Evolutionary conservation across 2,329 filamentous ascomycete genomes (phyloP).

Genomic region (Fonsecaea multimorphosa): DNA sequence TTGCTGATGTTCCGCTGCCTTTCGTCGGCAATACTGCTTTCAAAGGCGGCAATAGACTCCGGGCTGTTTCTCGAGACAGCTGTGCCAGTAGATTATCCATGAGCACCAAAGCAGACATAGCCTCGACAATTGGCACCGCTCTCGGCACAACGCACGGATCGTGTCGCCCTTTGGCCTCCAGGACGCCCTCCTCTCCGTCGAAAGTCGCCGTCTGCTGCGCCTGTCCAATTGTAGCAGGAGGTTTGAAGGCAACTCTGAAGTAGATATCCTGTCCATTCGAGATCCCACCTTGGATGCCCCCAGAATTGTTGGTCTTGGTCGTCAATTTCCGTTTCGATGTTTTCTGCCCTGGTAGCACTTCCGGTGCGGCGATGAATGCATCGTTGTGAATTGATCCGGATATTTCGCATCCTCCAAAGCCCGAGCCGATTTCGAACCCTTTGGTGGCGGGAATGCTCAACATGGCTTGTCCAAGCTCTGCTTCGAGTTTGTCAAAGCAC

Average conservation of each 20-base stretch:
- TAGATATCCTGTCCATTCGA: conserved; percentile 92
- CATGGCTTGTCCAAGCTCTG: conserved; percentile 89
- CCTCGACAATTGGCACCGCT: conserved; percentile 74
- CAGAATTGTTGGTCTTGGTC: conserved; percentile 93
- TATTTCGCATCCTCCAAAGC: conserved; percentile 84
- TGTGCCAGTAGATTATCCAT: conserved; percentile 89
- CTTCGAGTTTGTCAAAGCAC: conserved; percentile 94
- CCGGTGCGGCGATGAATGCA: conserved; percentile 70
- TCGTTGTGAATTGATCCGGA: conserved; percentile 93
- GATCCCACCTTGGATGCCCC: conserved; percentile 94
- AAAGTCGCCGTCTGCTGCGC: conserved; percentile 84
- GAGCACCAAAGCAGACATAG: conserved; percentile 85
- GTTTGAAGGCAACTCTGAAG: conserved; percentile 95
- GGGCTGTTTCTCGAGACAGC: conserved; percentile 64
- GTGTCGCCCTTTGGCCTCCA: conserved; percentile 92
- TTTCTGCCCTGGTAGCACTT: conserved; percentile 46
- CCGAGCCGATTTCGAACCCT: conserved; percentile 93
- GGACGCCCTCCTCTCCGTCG: conserved; percentile 73
- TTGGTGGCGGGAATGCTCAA: conserved; percentile 93
- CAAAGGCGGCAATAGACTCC: conserved; percentile 34
- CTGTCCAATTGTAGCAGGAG: conserved; percentile 89
- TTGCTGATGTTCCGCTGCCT: conserved; percentile 35
- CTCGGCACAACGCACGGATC: conserved; percentile 91
- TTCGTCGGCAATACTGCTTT: conserved; percentile 33
- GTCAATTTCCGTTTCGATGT: conserved; percentile 66